A percentile compares a stretch with the other conserved stretches of the same genome.
These are phyloP conservation scores for Phalaenopsis hybrid DNA, from an alignment of 116 monocot species.

Conservation along the genomic window DNA sequence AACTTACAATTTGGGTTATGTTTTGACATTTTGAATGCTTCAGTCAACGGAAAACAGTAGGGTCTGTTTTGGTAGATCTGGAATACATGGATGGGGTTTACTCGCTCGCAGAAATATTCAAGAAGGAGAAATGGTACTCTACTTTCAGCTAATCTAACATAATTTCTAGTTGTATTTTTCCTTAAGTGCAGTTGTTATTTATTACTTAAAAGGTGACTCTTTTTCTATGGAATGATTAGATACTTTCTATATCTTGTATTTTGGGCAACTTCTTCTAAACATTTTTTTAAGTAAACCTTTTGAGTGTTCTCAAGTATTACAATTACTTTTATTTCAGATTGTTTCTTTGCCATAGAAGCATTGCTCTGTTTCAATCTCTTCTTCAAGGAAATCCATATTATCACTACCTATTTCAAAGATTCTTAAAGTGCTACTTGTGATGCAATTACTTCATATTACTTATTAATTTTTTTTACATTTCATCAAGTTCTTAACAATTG, in stretches of 20 bases:
- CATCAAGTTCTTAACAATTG: not conserved
- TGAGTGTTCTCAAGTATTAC: not conserved
- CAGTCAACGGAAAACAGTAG: slow-evolving; percentile 71
- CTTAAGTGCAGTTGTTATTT: not conserved
- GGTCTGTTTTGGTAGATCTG: slow-evolving; percentile 93
- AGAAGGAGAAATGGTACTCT: slow-evolving; percentile 96
- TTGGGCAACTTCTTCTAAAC: too few species aligned
- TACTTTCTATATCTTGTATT: not conserved
- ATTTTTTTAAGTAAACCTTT: not conserved
- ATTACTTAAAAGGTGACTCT: not conserved
- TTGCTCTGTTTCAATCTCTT: not conserved
- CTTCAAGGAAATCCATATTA: not conserved
- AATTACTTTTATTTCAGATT: not conserved
- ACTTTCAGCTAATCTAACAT: not conserved
- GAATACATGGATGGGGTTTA: slow-evolving; percentile 97
- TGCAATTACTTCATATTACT: not conserved
- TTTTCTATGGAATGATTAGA: not conserved
- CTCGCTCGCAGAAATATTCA: slow-evolving; percentile 86
- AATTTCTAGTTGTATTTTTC: not conserved
- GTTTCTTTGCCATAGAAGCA: not conserved
- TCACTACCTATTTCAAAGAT: not conserved
- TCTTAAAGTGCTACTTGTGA: not conserved
- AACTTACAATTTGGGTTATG: not conserved
- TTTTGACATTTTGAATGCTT: slow-evolving; percentile 10
- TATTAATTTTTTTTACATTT: not conserved